phyloP scores from a whole-genome alignment of 2,329 filamentous ascomycete species.

The Neofusicoccum kwambonambiense region DNA sequence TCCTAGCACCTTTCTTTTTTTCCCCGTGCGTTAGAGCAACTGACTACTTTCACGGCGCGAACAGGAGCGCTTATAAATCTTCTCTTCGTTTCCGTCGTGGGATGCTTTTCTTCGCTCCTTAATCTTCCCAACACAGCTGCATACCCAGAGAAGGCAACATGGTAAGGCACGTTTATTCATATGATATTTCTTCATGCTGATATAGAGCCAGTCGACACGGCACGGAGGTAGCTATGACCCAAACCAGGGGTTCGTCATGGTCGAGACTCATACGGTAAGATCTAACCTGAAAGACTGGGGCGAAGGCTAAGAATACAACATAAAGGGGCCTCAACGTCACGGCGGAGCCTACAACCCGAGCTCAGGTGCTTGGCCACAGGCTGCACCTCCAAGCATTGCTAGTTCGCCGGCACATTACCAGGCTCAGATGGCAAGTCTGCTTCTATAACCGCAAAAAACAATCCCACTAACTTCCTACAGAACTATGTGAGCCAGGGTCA shows the following conservation, averaged over 20 bases:
- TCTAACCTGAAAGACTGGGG: neutral
- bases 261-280: neutral
- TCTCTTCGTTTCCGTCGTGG: too few species aligned
- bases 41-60: too few species aligned
- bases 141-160: neutral
- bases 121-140: too few species aligned
- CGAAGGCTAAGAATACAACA: neutral
- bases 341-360: conserved; percentile 9
- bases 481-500: neutral
- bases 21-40: too few species aligned
- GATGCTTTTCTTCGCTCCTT: too few species aligned
- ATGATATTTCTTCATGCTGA: neutral
- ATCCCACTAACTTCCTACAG: neutral
- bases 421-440: neutral
- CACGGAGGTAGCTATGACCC: neutral
- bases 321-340: neutral
- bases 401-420: neutral
- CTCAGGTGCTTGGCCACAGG: neutral
- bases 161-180: neutral
- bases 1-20: too few species aligned
- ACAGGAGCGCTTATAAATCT: too few species aligned
- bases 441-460: too few species aligned
- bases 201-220: neutral
- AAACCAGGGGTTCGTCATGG: neutral
- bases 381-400: neutral